A percentile compares a stretch with the other conserved stretches of the same genome.
Evolutionary conservation across 495 filamentous ascomycete genomes (phyloP).

Genomic region (Tuber aestivum): DNA sequence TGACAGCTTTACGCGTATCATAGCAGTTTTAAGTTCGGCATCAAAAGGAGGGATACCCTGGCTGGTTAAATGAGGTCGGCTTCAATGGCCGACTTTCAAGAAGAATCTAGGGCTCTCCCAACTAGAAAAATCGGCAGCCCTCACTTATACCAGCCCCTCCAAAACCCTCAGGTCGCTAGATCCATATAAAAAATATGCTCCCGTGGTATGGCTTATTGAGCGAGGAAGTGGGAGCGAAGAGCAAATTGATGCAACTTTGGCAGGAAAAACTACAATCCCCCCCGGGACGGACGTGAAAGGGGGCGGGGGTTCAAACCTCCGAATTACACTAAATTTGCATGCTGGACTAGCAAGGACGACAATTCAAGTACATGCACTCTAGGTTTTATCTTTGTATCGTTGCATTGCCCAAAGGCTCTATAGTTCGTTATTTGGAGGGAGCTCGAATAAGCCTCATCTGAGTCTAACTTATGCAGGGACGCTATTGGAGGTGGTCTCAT

Average conservation of each 20-base stretch:
- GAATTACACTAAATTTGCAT: not conserved
- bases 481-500: not conserved
- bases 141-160: not conserved
- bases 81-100: not conserved
- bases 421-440: not conserved
- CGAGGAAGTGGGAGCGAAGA: not conserved
- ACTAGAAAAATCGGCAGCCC: not conserved
- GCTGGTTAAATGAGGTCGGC: not conserved
- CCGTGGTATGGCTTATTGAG: not conserved
- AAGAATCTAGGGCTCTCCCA: not conserved
- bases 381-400: not conserved
- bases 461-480: not conserved
- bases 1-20: too few relatives aligned
- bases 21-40: too few relatives aligned
- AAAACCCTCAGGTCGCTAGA: not conserved
- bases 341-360: not conserved
- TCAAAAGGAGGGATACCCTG: too few relatives aligned
- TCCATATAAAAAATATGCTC: not conserved
- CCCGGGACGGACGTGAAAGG: not conserved
- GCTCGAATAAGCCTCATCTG: not conserved
- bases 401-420: not conserved
- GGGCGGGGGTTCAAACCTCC: not conserved
- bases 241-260: not conserved
- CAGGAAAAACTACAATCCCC: not conserved
- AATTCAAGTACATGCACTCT: not conserved